Conservation (phyloP, 108 stramenopile genomes). For the Cylindrotheca fusiformis region DNA sequence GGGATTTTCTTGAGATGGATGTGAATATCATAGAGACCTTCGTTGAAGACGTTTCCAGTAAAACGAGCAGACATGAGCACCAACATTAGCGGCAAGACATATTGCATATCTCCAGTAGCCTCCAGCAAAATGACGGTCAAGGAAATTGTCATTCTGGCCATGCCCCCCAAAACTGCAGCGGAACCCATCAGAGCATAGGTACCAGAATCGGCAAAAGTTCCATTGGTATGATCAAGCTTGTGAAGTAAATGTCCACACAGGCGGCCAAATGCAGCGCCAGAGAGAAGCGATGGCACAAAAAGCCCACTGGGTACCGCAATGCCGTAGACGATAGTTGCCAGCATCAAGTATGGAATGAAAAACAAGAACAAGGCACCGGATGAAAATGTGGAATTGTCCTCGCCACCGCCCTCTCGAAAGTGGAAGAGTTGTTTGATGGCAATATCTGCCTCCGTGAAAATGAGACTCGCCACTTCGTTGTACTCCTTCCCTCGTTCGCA, state of each 20-base stretch:
- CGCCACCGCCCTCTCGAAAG: slow-evolving; percentile 92
- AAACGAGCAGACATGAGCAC: slow-evolving; percentile 95
- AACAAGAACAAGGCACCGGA: slow-evolving; percentile 92
- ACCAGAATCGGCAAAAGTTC: slow-evolving; percentile 96
- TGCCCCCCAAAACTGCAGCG: slow-evolving; percentile 94
- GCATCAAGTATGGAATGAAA: slow-evolving; percentile 88
- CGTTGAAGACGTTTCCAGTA: slow-evolving; percentile 97
- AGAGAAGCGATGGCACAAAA: slow-evolving; percentile 87
- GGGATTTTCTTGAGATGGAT: slow-evolving; percentile 87
- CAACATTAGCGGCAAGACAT: slow-evolving; percentile 97
- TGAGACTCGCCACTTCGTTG: slow-evolving; percentile 95
- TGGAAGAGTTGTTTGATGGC: slow-evolving; percentile 96
- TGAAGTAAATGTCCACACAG: slow-evolving; percentile 95
- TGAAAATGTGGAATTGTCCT: slow-evolving; percentile 85
- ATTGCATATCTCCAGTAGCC: slow-evolving; percentile 98
- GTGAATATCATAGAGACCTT: slow-evolving; percentile 97
- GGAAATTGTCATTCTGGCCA: slow-evolving; percentile 99
- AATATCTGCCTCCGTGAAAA: slow-evolving; percentile 91
- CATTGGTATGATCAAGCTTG: slow-evolving; percentile 91
- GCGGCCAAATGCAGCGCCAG: slow-evolving; percentile 90
- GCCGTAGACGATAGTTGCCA: slow-evolving; percentile 88
- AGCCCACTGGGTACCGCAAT: slow-evolving; percentile 92
- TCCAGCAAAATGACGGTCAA: slow-evolving; percentile 96
- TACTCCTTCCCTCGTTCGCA: slow-evolving; percentile 91
- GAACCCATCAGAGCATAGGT: slow-evolving; percentile 97